Base-by-base conservation (phyloP, 2,329 filamentous ascomycete species). In the Cryphonectria japonica region DNA sequence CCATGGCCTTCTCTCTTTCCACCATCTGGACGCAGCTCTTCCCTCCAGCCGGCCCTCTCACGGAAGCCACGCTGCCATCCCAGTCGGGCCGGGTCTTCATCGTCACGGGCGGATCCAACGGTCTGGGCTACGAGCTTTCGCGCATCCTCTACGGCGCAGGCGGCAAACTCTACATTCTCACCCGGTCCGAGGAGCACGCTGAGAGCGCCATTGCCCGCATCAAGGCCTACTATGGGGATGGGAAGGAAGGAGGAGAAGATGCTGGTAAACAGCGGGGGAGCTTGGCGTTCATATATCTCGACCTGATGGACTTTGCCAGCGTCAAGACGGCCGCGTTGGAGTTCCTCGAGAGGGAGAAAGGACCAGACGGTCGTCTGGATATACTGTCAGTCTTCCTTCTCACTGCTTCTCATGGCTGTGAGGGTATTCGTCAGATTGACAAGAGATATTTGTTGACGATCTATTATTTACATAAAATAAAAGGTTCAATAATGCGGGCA, bases 101-200 rank as follows among this genome's bases (percentile, higher is more conserved):
- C 67, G 82, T 88, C 22, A 88, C 86, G 1, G 76, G 75, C 32
- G 75, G 73, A 1, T 75, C 73, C 0, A 72, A 73, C 7, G 76
- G 76, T 6, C 78, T 86, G 3, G 86, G 86, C 14, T 80, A 82
- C 67, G 84, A 87, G 74, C 80, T 88, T 11, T 78, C 78, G 61
- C 82, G 81, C 34, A 82, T 87, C 22, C 79, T 89, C 22, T 89
- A 88, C 75, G 75, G 77, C 2, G 81, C 80, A 14, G 84, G 85
- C 66, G 85, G 78, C n/a, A 87, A 80, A 9, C 82, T 88, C 29
- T 87, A 87, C 75, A 76, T 88, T 43, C 84, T 85, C 2, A 83
- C 82, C 1, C 83, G 86, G 61, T 75, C 76, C 7, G 72, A 71
- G 37, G 72, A 75, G 46, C 71, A 74, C 19, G 72, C 71, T 19